These are phyloP conservation scores for Taiozyma sp. DNA, from an alignment of 1,139 yeast genomes.

Conservation along the genomic window DNA sequence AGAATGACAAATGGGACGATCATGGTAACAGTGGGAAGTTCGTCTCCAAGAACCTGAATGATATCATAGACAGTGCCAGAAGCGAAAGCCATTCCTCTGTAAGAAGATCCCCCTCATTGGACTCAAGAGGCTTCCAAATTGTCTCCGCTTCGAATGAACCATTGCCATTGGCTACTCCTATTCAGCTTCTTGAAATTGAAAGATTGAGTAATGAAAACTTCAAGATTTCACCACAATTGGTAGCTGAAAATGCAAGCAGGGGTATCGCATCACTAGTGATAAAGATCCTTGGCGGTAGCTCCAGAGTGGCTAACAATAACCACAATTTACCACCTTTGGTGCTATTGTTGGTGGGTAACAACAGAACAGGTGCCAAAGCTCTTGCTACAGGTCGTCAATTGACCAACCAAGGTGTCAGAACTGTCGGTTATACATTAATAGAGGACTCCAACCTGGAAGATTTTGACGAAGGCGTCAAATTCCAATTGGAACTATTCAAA, in stretches of 20 bases:
- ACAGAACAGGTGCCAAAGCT: slow-evolving; percentile 71
- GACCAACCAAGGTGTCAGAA: slow-evolving; percentile 69
- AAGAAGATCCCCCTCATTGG: slow-evolving; percentile 18
- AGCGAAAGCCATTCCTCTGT: neutral
- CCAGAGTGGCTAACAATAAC: slow-evolving; percentile 53
- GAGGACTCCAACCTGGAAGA: slow-evolving; percentile 30
- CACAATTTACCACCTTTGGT: slow-evolving; percentile 81
- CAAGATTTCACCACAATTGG: slow-evolving; percentile 42
- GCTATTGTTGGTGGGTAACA: slow-evolving; percentile 66
- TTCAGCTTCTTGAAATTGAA: slow-evolving; percentile 79
- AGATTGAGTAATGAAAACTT: slow-evolving; percentile 50
- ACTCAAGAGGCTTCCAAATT: slow-evolving; percentile 14
- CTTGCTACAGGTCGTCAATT: slow-evolving; percentile 79
- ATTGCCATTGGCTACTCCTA: slow-evolving; percentile 70
- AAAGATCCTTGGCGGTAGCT: slow-evolving; percentile 63
- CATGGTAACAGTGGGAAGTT: slow-evolving; percentile 4
- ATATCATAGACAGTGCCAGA: slow-evolving; percentile 1
- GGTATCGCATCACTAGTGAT: slow-evolving; percentile 60
- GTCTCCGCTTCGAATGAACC: slow-evolving; percentile 17
- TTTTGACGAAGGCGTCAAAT: slow-evolving; percentile 20
- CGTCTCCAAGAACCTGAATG: neutral
- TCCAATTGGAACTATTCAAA: slow-evolving; percentile 52
- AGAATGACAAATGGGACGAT: slow-evolving; percentile 52
- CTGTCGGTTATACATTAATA: slow-evolving; percentile 50
- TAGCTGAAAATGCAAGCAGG: slow-evolving; percentile 71